phyloP scores from a whole-genome alignment of 257 asterid genomes.

The Thymus mandschuricus region DNA sequence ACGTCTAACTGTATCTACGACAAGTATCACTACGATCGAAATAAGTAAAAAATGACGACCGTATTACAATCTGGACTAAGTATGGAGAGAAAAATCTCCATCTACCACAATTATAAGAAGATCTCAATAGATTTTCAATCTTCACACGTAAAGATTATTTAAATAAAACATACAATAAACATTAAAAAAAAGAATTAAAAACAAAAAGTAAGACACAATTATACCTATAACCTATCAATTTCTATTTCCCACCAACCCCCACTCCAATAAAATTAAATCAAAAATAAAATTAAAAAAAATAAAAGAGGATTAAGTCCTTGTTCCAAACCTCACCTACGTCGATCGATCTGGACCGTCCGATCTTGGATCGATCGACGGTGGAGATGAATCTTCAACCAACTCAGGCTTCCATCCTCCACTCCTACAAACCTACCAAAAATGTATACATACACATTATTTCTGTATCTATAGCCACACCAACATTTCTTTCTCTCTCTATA shows the following conservation, averaged over 20 bases:
- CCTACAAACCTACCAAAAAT: conserved; percentile 39
- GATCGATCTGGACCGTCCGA: conserved; percentile 30
- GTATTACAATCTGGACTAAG: not conserved
- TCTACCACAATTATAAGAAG: not conserved
- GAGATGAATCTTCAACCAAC: conserved; percentile 54
- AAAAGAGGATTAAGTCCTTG: conserved; percentile 2
- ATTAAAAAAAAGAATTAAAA: not conserved
- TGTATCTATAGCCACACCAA: conserved; percentile 22
- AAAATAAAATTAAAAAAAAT: not conserved
- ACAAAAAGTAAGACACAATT: not conserved
- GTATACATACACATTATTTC: conserved; percentile 11
- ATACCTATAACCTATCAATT: conserved; percentile 22
- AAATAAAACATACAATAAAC: too few species aligned
- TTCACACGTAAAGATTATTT: not conserved
- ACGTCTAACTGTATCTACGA: too few species aligned
- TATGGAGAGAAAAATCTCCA: not conserved
- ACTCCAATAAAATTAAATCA: not conserved
- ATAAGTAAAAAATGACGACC: not conserved
- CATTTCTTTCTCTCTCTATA: conserved; percentile 30
- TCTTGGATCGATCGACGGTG: conserved; percentile 16
- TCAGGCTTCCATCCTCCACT: conserved; percentile 28
- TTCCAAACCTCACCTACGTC: conserved; percentile 39
- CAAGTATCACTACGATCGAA: too few species aligned
- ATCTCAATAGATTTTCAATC: not conserved
- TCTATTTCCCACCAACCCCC: conserved; percentile 39